Evolutionary conservation across 1,284 basidiomycete species (phyloP).

Genomic region (Ganoderma resinaceum): DNA sequence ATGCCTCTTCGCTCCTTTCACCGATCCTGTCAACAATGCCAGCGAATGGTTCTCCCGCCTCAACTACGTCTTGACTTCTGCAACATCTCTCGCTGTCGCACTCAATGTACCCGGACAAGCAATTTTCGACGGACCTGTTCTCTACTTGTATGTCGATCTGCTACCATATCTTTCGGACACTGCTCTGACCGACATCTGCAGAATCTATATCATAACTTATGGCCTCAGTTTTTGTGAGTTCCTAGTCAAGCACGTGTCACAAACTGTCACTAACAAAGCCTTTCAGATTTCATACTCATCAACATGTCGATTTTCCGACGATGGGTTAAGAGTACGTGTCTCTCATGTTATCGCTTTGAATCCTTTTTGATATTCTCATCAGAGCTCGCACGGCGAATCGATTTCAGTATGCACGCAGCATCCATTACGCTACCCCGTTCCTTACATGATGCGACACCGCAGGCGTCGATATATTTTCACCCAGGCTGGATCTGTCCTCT

Average conservation of each 20-base stretch:
- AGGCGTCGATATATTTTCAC: slow-evolving; percentile 86
- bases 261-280: slow-evolving; percentile 8
- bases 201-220: slow-evolving; percentile 74
- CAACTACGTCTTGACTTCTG: slow-evolving; percentile 73
- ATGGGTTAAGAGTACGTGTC: slow-evolving; percentile 60
- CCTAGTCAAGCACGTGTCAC: slow-evolving; percentile 11
- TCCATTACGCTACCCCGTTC: slow-evolving; percentile 12
- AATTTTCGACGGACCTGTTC: slow-evolving; percentile 62
- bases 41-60: slow-evolving; percentile 78
- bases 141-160: slow-evolving; percentile 60
- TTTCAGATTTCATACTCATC: slow-evolving; percentile 71
- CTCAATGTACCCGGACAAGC: slow-evolving; percentile 61
- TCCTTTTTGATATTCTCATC: slow-evolving; percentile 23
- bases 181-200: slow-evolving; percentile 34
- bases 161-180: not conserved
- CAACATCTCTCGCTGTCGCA: slow-evolving; percentile 65
- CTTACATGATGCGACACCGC: slow-evolving; percentile 33
- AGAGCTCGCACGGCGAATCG: slow-evolving; percentile 70
- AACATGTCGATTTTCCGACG: slow-evolving; percentile 57
- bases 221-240: slow-evolving; percentile 66
- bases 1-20: slow-evolving; percentile 68
- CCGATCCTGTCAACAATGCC: slow-evolving; percentile 78
- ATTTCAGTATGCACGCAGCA: slow-evolving; percentile 69
- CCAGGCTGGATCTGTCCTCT: slow-evolving; percentile 68
- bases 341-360: not conserved